A percentile compares a stretch with the other conserved stretches of the same genome.
These are phyloP conservation scores for Syncephalis plumigaleata DNA, from an alignment of 371 early-diverging fungal genomes.

Conservation along the genomic window DNA sequence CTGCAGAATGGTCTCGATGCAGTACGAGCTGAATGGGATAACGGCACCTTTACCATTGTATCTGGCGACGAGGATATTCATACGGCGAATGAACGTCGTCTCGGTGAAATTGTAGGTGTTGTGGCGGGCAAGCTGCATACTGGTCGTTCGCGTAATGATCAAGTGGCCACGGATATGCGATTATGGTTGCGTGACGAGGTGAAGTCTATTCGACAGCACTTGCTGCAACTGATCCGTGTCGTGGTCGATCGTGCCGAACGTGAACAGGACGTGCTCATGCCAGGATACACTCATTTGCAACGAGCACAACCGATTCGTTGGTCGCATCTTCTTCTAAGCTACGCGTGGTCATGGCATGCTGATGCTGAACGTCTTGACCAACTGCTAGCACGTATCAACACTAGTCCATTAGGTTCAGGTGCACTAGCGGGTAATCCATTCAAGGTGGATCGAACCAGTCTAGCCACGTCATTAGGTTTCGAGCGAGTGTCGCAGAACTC, in stretches of 20 bases:
- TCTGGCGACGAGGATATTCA: conserved; percentile 94
- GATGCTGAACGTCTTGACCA: conserved; percentile 75
- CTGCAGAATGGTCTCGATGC: conserved; percentile 53
- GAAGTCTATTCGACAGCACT: conserved; percentile 26
- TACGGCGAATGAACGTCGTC: conserved; percentile 91
- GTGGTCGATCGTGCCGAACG: conserved; percentile 59
- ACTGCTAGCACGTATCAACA: conserved; percentile 59
- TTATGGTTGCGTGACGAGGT: conserved; percentile 81
- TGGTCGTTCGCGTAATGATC: conserved; percentile 88
- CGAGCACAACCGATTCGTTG: conserved; percentile 97
- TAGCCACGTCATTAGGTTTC: conserved; percentile 81
- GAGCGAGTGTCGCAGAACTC: conserved; percentile 68
- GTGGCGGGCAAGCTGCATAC: conserved; percentile 95
- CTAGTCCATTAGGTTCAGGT: conserved; percentile 80
- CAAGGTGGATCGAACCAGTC: conserved; percentile 73
- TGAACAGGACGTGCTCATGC: conserved; percentile 86
- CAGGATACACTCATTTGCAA: conserved; percentile 96
- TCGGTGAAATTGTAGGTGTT: conserved; percentile 81
- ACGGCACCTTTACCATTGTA: conserved; percentile 48
- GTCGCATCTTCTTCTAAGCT: conserved; percentile 75
- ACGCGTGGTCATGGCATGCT: conserved; percentile 78
- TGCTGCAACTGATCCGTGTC: conserved; percentile 58
- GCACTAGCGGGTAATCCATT: conserved; percentile 97
- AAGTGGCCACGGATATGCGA: conserved; percentile 96
- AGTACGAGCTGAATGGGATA: conserved; percentile 73